These are phyloP conservation scores for Juncus effusus DNA, from an alignment of 176 grass and related monocot species.

Conservation along the genomic window DNA sequence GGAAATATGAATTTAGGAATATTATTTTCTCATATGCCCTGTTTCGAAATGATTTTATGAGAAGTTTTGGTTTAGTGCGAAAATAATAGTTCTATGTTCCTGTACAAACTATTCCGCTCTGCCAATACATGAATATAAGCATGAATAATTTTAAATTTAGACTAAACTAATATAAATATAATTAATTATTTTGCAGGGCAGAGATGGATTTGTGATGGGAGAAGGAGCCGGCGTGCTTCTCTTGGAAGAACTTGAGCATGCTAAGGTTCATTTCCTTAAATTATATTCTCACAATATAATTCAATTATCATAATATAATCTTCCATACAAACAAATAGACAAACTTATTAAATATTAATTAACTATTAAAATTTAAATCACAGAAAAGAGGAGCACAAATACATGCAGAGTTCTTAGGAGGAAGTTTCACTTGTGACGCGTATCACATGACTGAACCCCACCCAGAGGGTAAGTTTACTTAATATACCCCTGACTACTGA, in stretches of 20 bases:
- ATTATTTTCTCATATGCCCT: too few species aligned
- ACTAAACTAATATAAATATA: too few species aligned
- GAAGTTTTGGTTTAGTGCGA: too few species aligned
- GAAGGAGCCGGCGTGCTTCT: constrained; percentile 95
- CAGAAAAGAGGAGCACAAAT: constrained; percentile 95
- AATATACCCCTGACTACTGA: constrained; percentile 1
- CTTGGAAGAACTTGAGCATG: constrained; percentile 98
- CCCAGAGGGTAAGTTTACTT: constrained; percentile 65
- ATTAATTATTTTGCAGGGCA: constrained; percentile 38
- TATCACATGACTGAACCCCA: constrained; percentile 99
- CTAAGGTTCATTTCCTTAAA: constrained; percentile 9
- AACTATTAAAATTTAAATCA: not conserved
- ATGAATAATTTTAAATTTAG: too few species aligned
- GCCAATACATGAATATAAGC: too few species aligned
- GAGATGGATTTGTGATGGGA: constrained; percentile 99
- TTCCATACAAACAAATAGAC: too few species aligned
- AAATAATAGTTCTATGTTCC: too few species aligned
- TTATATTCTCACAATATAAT: not conserved
- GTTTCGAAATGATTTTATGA: too few species aligned
- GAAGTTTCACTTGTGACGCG: constrained; percentile 98
- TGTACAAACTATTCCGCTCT: too few species aligned
- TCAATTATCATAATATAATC: too few species aligned
- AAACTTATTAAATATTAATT: not conserved
- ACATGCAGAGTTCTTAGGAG: constrained; percentile 96
- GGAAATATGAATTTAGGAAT: too few species aligned